Percentiles rank a stretch among this genome's conserved stretches.
These are phyloP conservation scores for Talaromyces thailandensis DNA, from an alignment of 495 filamentous ascomycete genomes.

Conservation along the genomic window DNA sequence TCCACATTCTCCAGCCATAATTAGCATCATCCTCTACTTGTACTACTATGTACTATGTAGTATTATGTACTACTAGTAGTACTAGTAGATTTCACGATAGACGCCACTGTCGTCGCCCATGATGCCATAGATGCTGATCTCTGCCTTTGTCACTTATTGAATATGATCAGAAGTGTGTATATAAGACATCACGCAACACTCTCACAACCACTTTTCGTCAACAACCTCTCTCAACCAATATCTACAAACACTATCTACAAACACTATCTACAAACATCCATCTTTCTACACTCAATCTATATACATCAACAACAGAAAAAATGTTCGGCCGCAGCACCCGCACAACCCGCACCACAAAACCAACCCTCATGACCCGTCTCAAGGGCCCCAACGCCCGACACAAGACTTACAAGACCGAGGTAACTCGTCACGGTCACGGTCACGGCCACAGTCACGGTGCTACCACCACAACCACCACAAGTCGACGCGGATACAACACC, in stretches of 20 bases:
- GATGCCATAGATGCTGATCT: not conserved
- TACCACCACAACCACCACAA: not conserved
- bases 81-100: no score
- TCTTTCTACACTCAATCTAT: no score
- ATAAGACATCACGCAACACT: not conserved
- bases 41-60: no score
- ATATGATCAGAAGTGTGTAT: no score
- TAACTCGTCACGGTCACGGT: not conserved
- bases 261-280: not conserved
- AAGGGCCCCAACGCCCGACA: slow-evolving; percentile 17
- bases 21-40: no score
- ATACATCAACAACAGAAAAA: not conserved
- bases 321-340: slow-evolving; percentile 22
- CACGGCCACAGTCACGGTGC: not conserved
- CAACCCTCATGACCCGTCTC: slow-evolving; percentile 26
- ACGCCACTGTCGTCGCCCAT: slow-evolving; percentile 1
- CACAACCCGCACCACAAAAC: slow-evolving; percentile 38
- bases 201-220: not conserved
- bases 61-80: no score
- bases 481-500: not conserved
- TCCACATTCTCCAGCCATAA: not conserved
- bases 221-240: not conserved
- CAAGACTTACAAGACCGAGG: slow-evolving; percentile 20
- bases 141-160: no score
- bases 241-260: not conserved